Evolutionary conservation across 352 stramenopile species (phyloP).

Genomic region (Pythium brassicae): DNA sequence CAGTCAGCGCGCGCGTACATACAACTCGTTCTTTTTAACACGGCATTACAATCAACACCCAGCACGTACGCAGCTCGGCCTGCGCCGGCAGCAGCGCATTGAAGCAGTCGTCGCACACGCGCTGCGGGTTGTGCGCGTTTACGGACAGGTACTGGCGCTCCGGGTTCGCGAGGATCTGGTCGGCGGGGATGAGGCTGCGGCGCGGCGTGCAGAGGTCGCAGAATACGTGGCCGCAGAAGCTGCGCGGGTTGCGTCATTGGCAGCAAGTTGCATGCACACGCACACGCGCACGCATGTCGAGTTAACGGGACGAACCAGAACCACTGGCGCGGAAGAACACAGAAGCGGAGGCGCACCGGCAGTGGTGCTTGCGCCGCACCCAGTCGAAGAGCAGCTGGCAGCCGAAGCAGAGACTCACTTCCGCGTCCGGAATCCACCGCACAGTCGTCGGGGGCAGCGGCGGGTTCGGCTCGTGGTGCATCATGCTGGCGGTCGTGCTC

Average conservation of each 20-base stretch:
- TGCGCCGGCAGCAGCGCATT: constrained; percentile 54
- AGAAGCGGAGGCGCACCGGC: constrained; percentile 30
- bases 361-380: constrained; percentile 89
- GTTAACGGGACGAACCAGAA: no score
- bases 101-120: constrained; percentile 79
- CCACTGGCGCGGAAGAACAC: neutral
- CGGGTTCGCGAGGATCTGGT: constrained; percentile 71
- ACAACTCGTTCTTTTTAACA: neutral
- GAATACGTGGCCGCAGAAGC: constrained; percentile 74
- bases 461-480: constrained; percentile 4
- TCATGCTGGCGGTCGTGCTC: neutral
- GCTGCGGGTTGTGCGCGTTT: constrained; percentile 80
- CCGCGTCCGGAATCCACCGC: constrained; percentile 78
- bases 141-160: constrained; percentile 72
- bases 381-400: constrained; percentile 86
- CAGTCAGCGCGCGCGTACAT: neutral
- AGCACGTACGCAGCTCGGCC: constrained; percentile 51
- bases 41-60: neutral
- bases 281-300: no score
- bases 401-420: constrained; percentile 71
- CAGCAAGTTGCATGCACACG: neutral
- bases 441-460: constrained; percentile 49
- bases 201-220: constrained; percentile 69
- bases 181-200: constrained; percentile 64
- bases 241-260: constrained; percentile 15